Conservation (phyloP, 2,329 filamentous ascomycete genomes). For the Zopfia rhizophila region DNA sequence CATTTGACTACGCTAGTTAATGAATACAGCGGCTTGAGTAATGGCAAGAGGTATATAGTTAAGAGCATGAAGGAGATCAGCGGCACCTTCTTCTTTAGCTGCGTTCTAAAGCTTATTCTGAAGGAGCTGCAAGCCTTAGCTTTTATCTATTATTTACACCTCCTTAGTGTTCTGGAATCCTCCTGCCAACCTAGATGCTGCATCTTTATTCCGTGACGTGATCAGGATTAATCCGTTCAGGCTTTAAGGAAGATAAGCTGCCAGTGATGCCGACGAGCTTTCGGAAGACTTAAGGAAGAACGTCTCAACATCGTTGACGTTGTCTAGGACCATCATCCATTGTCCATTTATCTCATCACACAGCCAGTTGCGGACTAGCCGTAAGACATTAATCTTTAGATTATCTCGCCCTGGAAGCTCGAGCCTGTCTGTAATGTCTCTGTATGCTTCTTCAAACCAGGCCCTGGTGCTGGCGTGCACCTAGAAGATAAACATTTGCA, state of each 20-base stretch:
- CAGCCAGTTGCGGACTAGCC: neutral
- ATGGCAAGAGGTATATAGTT: too few species aligned
- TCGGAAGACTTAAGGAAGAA: neutral
- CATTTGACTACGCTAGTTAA: too few species aligned
- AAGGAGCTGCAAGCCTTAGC: too few species aligned
- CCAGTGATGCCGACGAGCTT: neutral
- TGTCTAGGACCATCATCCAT: constrained; percentile 1
- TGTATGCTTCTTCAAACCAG: constrained; percentile 1
- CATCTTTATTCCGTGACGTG: constrained; percentile 14
- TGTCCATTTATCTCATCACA: neutral
- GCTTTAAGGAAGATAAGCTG: neutral
- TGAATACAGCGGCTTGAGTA: too few species aligned
- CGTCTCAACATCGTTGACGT: neutral
- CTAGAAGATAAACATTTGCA: constrained; percentile 1
- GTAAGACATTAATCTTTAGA: constrained; percentile 1
- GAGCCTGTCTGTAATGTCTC: neutral
- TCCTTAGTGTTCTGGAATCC: too few species aligned
- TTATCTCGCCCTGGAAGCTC: constrained; percentile 1
- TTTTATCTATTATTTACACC: too few species aligned
- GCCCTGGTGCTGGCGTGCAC: neutral
- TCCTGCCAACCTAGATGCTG: too few species aligned
- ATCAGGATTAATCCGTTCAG: neutral
- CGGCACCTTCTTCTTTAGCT: too few species aligned
- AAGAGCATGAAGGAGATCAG: too few species aligned
- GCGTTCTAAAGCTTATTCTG: too few species aligned